Conservation (phyloP, 257 asterid species). For the Solanum microdontum region DNA sequence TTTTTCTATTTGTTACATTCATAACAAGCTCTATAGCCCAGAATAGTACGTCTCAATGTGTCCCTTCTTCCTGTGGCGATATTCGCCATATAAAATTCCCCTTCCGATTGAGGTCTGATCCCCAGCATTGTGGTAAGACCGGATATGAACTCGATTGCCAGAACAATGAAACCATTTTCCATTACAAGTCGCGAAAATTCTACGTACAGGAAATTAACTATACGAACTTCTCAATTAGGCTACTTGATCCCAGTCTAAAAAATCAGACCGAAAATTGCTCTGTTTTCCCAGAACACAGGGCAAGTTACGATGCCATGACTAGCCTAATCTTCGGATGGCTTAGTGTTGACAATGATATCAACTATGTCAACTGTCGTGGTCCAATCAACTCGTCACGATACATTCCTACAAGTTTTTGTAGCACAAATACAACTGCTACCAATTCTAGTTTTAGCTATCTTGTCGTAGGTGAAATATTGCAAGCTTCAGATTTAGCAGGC, state of each 20-base stretch:
- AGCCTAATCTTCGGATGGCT: not conserved
- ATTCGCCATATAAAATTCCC: slow-evolving; percentile 32
- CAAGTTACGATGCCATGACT: not conserved
- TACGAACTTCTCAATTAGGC: slow-evolving; percentile 29
- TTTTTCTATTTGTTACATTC: not conserved
- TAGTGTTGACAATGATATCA: not conserved
- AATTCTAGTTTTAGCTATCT: slow-evolving; percentile 13
- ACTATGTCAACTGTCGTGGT: slow-evolving; percentile 24
- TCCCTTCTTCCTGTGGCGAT: slow-evolving; percentile 39
- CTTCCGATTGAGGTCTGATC: slow-evolving; percentile 35
- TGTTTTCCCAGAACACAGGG: not conserved
- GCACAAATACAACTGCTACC: not conserved
- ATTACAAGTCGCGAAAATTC: slow-evolving; percentile 16
- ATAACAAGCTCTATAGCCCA: slow-evolving; percentile 17
- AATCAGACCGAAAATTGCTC: not conserved
- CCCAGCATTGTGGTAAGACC: slow-evolving; percentile 26
- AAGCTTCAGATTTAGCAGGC: slow-evolving; percentile 21
- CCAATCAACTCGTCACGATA: slow-evolving; percentile 21
- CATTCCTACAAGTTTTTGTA: slow-evolving; percentile 25
- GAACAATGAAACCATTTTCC: slow-evolving; percentile 19
- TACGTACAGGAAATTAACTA: slow-evolving; percentile 31
- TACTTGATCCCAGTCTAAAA: slow-evolving; percentile 37
- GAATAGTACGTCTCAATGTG: slow-evolving; percentile 13
- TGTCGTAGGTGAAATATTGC: slow-evolving; percentile 5
- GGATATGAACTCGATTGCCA: slow-evolving; percentile 36